Evolutionary conservation across 768 basidiomycete genomes (phyloP), one percentile per base, ranked within the genome.

Genomic region (Dacryopinax spathularia): DNA sequence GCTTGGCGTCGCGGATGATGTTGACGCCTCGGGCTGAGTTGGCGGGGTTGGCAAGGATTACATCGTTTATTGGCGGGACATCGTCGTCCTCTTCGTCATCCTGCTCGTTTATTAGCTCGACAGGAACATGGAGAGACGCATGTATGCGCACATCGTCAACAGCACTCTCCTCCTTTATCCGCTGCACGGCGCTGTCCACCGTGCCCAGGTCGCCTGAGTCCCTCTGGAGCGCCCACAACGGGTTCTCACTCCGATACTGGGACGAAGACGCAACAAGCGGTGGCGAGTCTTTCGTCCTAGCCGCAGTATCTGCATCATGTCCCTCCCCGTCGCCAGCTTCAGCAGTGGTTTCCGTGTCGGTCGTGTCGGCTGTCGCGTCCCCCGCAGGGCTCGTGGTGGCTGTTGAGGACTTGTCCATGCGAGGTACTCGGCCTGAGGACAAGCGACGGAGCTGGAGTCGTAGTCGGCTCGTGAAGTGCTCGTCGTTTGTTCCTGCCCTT

Each of bases 1-100:
- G 34, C 35, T 48, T 62, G 62, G 60, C 12, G 65, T 68, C 33
- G 13, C 18, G 64, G 65, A 61, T 60, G 65, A 13, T 68, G 68
- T 36, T 16, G 2, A 56, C 48, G 25, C 48, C 48, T 15, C 31
- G 48, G 15, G 48, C 25, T 3, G 25, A 29, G 9, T 56, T 56
- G 9, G 25, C 27, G 31, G 31, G 18, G 44, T 44, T 25, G 44
- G 60, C 33, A 37, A 20, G 7, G 63, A 64, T 43, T 4, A 48
- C 39, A n/a, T 25, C 27, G 18, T 64, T 34, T 25, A 66, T 36
- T 34, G 62, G 60, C 10, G 44, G 25, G 5, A 56, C 6, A 13
- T 56, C 10, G 25, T 56, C 48, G 20, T 56, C 48, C 2, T 56
- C 48, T 27, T 33, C 25, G 33, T 37, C 44, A 22, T 65, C 63